Conservation (phyloP, 208 protist genomes). For the Trichomonas vaginalis region DNA sequence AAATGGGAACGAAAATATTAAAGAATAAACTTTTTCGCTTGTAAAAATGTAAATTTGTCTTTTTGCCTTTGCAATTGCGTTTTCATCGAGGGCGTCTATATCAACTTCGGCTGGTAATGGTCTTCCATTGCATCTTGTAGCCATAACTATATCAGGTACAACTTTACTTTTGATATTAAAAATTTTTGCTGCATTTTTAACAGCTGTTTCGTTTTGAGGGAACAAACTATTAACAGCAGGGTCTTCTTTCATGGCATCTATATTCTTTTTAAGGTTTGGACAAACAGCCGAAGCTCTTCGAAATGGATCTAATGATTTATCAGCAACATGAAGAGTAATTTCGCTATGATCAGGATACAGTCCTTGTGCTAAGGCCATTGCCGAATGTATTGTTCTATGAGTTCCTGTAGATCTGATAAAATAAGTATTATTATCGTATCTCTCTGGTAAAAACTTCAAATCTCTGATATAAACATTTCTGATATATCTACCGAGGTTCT, state of each 20-base stretch:
- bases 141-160: neutral
- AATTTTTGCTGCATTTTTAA: no score
- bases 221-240: no score
- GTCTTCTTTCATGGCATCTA: neutral
- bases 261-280: neutral
- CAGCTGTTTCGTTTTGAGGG: no score
- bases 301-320: neutral
- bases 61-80: neutral
- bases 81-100: neutral
- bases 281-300: neutral
- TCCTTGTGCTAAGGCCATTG: neutral
- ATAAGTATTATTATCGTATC: neutral
- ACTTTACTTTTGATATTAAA: no score
- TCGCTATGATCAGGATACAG: neutral
- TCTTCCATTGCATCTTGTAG: neutral
- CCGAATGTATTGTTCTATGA: neutral
- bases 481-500: neutral
- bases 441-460: neutral
- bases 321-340: neutral
- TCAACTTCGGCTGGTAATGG: neutral
- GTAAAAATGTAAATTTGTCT: neutral
- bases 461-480: neutral
- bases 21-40: neutral
- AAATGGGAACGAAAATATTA: neutral
- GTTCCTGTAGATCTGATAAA: neutral